phyloP scores from a whole-genome alignment of 352 stramenopile species.

The Globisporangium parvum region DNA sequence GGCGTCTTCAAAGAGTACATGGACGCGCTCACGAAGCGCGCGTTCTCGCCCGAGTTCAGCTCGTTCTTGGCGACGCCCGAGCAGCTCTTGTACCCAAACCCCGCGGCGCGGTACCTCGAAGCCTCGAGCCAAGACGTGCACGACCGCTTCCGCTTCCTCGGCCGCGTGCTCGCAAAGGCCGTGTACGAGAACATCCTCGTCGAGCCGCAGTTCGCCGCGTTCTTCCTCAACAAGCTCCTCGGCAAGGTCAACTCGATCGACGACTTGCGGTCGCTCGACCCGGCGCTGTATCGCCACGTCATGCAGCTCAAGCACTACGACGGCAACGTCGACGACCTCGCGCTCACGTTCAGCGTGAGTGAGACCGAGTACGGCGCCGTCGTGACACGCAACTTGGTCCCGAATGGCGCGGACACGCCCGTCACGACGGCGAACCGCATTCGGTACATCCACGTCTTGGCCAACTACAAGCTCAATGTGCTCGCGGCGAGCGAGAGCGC shows the following conservation, averaged over 20 bases:
- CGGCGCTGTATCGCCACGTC: slow-evolving; percentile 93
- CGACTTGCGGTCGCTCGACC: slow-evolving; percentile 92
- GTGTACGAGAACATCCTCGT: slow-evolving; percentile 96
- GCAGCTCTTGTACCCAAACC: slow-evolving; percentile 94
- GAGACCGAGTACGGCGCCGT: slow-evolving; percentile 71
- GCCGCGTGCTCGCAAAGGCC: slow-evolving; percentile 93
- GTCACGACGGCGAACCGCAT: slow-evolving; percentile 95
- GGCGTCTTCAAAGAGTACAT: slow-evolving; percentile 98
- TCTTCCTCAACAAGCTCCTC: slow-evolving; percentile 96
- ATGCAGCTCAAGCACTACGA: slow-evolving; percentile 95
- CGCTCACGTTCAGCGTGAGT: slow-evolving; percentile 93
- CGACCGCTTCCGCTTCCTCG: slow-evolving; percentile 94
- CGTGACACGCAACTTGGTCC: slow-evolving; percentile 71
- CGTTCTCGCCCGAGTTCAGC: slow-evolving; percentile 81
- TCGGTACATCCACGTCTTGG: slow-evolving; percentile 94
- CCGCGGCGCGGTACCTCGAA: slow-evolving; percentile 69
- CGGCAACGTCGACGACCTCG: slow-evolving; percentile 87
- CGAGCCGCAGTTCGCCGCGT: slow-evolving; percentile 94
- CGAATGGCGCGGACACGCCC: slow-evolving; percentile 72
- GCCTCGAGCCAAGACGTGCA: slow-evolving; percentile 70
- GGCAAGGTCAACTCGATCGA: slow-evolving; percentile 85
- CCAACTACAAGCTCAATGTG: slow-evolving; percentile 97
- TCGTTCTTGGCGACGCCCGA: slow-evolving; percentile 84
- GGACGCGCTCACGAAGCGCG: slow-evolving; percentile 83
- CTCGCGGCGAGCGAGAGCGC: slow-evolving; percentile 43